Evolutionary conservation across 2,329 filamentous ascomycete species (phyloP).

Genomic region (Fusarium luffae): DNA sequence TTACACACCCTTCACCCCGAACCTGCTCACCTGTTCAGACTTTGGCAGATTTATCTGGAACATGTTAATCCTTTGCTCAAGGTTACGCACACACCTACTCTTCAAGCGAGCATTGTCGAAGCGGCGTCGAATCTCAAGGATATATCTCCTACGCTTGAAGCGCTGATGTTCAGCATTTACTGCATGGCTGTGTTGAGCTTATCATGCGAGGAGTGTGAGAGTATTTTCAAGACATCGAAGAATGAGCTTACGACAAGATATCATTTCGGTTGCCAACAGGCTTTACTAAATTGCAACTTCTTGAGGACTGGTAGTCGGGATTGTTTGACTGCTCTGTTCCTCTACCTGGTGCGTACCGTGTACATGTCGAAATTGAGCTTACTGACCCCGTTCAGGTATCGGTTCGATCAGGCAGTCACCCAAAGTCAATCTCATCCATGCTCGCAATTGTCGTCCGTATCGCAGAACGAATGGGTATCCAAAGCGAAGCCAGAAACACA

Average conservation of each 20-base stretch:
- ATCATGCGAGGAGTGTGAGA: constrained; percentile 54
- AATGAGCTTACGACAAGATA: constrained; percentile 56
- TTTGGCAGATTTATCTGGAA: constrained; percentile 69
- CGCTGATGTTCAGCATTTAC: constrained; percentile 68
- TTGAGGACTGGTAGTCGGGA: constrained; percentile 62
- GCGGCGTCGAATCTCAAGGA: constrained; percentile 56
- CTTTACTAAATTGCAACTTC: constrained; percentile 62
- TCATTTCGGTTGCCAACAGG: constrained; percentile 62
- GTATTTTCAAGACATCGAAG: constrained; percentile 55
- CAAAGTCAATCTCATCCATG: constrained; percentile 63
- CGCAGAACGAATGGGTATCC: constrained; percentile 66
- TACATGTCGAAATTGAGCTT: neutral
- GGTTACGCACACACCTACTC: constrained; percentile 65
- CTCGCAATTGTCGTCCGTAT: constrained; percentile 66
- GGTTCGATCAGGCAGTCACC: constrained; percentile 55
- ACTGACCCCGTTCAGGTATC: constrained; percentile 57
- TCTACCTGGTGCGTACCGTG: constrained; percentile 62
- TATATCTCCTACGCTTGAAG: constrained; percentile 58
- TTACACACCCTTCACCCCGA: constrained; percentile 63
- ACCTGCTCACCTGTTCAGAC: constrained; percentile 56
- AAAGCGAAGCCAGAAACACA: constrained; percentile 56
- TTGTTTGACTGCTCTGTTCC: constrained; percentile 65
- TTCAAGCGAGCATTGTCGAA: constrained; percentile 64
- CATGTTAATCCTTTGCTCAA: constrained; percentile 70
- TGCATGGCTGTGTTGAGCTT: constrained; percentile 57